A percentile compares a stretch with the other conserved stretches of the same genome.
Evolutionary conservation across 371 early-diverging fungal genomes (phyloP).

Genomic region (Mortierella sp.): DNA sequence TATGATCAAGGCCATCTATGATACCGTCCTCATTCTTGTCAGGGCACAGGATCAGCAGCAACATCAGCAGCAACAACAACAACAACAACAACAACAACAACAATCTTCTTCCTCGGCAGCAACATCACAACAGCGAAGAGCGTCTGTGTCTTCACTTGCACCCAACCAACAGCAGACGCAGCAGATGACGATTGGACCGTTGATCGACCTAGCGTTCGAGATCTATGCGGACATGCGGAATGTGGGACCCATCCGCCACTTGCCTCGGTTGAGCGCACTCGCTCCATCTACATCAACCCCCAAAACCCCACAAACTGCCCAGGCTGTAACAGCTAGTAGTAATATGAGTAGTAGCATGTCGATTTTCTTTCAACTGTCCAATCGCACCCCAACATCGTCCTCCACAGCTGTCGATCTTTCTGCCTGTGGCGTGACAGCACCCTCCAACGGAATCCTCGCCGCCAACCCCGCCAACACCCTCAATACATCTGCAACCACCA

Average conservation of each 20-base stretch:
- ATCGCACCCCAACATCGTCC: background rate
- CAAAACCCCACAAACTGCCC: background rate
- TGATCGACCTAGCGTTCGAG: slow-evolving; percentile 48
- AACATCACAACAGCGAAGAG: background rate
- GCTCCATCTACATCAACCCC: slow-evolving; percentile 2
- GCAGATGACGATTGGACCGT: slow-evolving; percentile 30
- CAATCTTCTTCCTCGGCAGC: background rate
- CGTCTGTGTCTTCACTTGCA: background rate
- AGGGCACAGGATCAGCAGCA: slow-evolving; percentile 10
- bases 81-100: background rate
- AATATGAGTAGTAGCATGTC: slow-evolving; percentile 14
- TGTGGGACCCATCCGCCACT: slow-evolving; percentile 33
- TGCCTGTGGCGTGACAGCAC: background rate
- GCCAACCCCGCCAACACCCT: background rate
- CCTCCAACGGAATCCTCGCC: background rate
- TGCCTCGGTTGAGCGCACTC: slow-evolving; percentile 23
- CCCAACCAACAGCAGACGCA: background rate
- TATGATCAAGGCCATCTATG: slow-evolving; percentile 45
- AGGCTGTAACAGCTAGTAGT: background rate
- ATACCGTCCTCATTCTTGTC: slow-evolving; percentile 25
- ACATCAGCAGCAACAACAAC: background rate
- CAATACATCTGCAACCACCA: background rate
- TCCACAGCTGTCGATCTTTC: slow-evolving; percentile 15
- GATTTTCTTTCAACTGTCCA: slow-evolving; percentile 24
- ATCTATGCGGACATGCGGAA: slow-evolving; percentile 50